These are phyloP conservation scores for Apiospora aurea DNA, from an alignment of 2,329 filamentous ascomycete species.

Conservation along the genomic window DNA sequence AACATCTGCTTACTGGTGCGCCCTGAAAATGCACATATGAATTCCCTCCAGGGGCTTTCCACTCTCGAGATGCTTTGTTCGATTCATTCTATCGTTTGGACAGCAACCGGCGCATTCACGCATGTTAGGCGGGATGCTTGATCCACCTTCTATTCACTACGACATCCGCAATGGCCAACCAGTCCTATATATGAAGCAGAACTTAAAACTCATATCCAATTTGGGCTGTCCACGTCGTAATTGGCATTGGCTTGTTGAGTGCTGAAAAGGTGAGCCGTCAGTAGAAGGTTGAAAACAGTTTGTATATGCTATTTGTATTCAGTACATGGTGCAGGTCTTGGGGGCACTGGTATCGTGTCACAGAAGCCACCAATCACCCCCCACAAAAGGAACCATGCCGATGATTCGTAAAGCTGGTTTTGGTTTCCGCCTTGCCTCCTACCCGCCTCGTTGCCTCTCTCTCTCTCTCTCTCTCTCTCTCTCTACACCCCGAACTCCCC, in stretches of 20 bases:
- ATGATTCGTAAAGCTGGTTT: background rate
- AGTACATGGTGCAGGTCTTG: conserved; percentile 23
- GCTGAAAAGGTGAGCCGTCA: background rate
- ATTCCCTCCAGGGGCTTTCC: no score
- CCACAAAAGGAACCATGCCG: conserved; percentile 14
- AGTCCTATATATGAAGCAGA: background rate
- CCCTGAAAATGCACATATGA: no score
- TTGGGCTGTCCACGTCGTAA: background rate
- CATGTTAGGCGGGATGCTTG: no score
- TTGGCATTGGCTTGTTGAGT: background rate
- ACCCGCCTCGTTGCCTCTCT: background rate
- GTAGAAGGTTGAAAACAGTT: conserved; percentile 1
- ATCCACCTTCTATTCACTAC: no score
- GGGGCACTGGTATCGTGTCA: conserved; percentile 14
- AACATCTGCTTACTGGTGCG: no score
- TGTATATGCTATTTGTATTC: conserved; percentile 26
- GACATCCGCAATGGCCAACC: no score
- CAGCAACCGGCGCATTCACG: no score
- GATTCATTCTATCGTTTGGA: no score
- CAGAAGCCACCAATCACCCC: conserved; percentile 5
- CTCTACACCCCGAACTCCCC: background rate
- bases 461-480: background rate
- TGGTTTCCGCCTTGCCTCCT: background rate
- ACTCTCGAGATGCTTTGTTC: no score
- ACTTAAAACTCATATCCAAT: background rate